Base-by-base conservation (phyloP, 176 grass and related monocot genomes). In the Raddia distichophylla region DNA sequence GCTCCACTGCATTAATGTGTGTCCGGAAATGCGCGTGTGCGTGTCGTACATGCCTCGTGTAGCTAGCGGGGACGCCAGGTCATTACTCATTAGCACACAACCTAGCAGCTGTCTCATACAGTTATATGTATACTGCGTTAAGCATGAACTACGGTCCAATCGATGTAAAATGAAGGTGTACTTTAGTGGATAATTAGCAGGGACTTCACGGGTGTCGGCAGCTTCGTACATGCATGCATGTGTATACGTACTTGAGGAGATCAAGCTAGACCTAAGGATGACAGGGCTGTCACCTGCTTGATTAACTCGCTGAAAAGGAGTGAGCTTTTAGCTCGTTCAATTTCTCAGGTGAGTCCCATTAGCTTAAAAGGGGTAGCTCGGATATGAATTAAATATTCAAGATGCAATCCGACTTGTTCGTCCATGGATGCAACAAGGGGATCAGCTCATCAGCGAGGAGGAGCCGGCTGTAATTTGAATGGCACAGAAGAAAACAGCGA, bases 1-100 rank as follows among this genome's bases (percentile, higher is more conserved):
- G 6, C 60, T 40, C 2, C 34, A 19, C 16, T 42, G 27, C 61
- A 69, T 51, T 71, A 22, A 63, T 60, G 14, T 10, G 66, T 69
- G 65, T 78, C 33, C 66, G 74, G 7, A n/a, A 51, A 44, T 37
- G 82, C 64, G 55, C 82, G 74, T 78, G 74, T 85, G 83, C 54
- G 45, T 78, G 74, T 85, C 74, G 74, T 85, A 78, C 66, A 11
- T 68, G 60, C 11, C 47, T 8, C 34, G 10, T 7, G 9, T 58
- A 8, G 9, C 72, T 3, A 40, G 37, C 27, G 69, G 69, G 9
- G 48, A 27, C 27, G 11, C 20, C 22, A 15, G 19, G 8, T 50
- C n/a, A 20, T 16, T 48, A 32, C 37, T 40, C 37, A 40, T 40
- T 40, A 40, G 37, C 37, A 16, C 7, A 15, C 27, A 72, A 33